Percentiles rank a stretch among this genome's conserved stretches.
phyloP scores from a whole-genome alignment of 495 filamentous ascomycete species.

The Lineolata rhizophorae region DNA sequence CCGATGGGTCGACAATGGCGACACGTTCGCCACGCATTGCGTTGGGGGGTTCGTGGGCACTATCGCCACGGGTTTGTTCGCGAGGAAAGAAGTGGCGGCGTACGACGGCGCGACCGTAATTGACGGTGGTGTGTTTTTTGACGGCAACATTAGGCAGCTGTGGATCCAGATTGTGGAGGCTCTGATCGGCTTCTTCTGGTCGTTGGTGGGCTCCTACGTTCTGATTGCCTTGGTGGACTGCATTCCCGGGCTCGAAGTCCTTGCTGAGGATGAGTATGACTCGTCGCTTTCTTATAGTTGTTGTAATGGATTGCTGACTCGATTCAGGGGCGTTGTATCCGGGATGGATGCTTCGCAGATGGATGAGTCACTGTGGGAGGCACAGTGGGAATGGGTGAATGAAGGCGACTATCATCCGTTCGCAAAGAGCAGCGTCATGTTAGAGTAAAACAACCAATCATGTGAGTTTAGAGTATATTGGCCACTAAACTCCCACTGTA shows the following conservation, averaged over 20 bases:
- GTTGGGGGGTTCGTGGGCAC: constrained; percentile 22
- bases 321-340: constrained; percentile 19
- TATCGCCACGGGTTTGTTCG: constrained; percentile 19
- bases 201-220: constrained; percentile 11
- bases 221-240: constrained; percentile 11
- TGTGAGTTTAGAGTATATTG: too few species aligned
- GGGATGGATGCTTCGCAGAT: constrained; percentile 28
- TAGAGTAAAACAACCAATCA: not conserved
- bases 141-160: constrained; percentile 12
- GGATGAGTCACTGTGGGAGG: constrained; percentile 23
- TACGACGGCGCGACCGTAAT: constrained; percentile 22
- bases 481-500: too few species aligned
- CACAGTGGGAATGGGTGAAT: constrained; percentile 7
- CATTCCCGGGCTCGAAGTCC: constrained; percentile 9
- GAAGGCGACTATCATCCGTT: constrained; percentile 27
- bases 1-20: constrained; percentile 25
- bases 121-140: constrained; percentile 17
- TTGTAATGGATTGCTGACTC: constrained; percentile 9
- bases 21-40: constrained; percentile 26
- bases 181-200: constrained; percentile 20
- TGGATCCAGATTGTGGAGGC: constrained; percentile 19
- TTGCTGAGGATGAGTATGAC: constrained; percentile 10
- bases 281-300: not conserved
- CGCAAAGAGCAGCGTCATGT: constrained; percentile 2
- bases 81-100: constrained; percentile 19